phyloP scores from a whole-genome alignment of 2,329 filamentous ascomycete species.

The Macrophomina phaseolina region DNA sequence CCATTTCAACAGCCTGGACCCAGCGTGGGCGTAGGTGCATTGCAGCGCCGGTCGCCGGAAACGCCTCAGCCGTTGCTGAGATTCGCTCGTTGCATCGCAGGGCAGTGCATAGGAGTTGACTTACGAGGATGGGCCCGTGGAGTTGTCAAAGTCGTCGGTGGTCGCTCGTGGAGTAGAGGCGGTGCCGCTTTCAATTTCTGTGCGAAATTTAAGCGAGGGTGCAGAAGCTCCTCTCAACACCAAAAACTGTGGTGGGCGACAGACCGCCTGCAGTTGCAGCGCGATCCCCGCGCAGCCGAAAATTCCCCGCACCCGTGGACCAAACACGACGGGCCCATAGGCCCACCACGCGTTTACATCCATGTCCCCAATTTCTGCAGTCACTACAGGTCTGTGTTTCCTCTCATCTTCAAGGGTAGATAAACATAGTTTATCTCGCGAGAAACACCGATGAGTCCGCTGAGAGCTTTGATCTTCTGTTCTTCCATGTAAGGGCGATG shows the following conservation, averaged over 20 bases:
- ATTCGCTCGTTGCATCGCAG: slow-evolving; percentile 20
- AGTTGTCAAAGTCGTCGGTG: slow-evolving; percentile 26
- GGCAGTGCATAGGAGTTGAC: slow-evolving; percentile 1
- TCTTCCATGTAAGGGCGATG: too few species aligned
- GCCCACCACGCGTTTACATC: too few species aligned
- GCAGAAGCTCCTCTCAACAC: slow-evolving; percentile 24
- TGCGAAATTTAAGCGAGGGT: slow-evolving; percentile 27
- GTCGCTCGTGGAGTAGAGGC: slow-evolving; percentile 25
- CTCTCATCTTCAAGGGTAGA: too few species aligned
- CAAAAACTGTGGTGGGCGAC: slow-evolving; percentile 23
- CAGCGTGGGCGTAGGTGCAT: slow-evolving; percentile 3
- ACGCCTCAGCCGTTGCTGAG: slow-evolving; percentile 22
- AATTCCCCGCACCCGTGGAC: neutral
- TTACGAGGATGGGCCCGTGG: slow-evolving; percentile 26
- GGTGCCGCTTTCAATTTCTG: slow-evolving; percentile 19
- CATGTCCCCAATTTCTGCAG: too few species aligned
- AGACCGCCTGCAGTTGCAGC: neutral
- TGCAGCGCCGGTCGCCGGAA: slow-evolving; percentile 1
- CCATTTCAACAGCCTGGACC: slow-evolving; percentile 17
- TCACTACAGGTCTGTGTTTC: too few species aligned
- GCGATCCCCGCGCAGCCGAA: neutral
- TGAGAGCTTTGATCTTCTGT: too few species aligned
- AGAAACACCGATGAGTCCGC: too few species aligned
- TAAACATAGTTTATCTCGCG: too few species aligned
- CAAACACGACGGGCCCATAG: neutral